phyloP scores from a whole-genome alignment of 73 alveolate species.

The Tetrahymena malaccensis region DNA sequence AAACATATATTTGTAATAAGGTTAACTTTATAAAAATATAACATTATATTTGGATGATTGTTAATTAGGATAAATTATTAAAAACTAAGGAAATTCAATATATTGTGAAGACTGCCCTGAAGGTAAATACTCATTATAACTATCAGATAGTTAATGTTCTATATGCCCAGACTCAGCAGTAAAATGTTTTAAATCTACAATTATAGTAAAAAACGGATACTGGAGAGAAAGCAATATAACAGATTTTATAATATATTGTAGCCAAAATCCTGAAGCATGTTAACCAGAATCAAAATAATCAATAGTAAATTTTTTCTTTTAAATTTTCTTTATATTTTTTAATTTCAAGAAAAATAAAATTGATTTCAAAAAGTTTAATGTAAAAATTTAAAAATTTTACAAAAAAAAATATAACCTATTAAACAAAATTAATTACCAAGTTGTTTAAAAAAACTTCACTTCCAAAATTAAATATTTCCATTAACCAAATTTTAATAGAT shows the following conservation, averaged over 20 bases:
- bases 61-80: neutral
- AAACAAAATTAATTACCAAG: too few relatives aligned
- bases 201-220: neutral
- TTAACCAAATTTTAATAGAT: too few relatives aligned
- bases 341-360: too few relatives aligned
- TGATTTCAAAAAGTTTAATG: too few relatives aligned
- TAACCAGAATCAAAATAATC: neutral
- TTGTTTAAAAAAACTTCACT: too few relatives aligned
- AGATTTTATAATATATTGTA: neutral
- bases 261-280: neutral
- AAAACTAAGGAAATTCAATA: neutral
- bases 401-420: too few relatives aligned
- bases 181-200: neutral
- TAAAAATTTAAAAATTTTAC: too few relatives aligned
- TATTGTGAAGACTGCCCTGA: neutral
- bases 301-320: neutral
- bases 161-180: neutral
- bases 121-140: neutral
- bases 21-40: too few relatives aligned
- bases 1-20: too few relatives aligned
- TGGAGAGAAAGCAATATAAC: neutral
- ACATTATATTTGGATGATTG: neutral
- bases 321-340: too few relatives aligned
- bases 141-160: neutral
- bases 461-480: too few relatives aligned